Conservation (phyloP, 306 rosid species). For the Neltuma alba region DNA sequence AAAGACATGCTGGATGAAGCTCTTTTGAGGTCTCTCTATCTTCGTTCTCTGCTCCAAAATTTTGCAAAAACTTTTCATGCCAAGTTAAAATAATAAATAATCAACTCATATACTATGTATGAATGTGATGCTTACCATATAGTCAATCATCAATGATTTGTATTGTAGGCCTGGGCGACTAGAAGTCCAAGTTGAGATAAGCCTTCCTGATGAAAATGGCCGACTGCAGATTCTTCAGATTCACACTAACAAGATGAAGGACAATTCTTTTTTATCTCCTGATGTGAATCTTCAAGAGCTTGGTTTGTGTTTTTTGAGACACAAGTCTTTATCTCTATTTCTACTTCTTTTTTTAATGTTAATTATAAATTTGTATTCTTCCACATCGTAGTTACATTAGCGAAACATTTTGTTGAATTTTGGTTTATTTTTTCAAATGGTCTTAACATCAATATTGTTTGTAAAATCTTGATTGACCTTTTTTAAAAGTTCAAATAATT, state of each 20-base stretch:
- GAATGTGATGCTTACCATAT: slow-evolving; percentile 27
- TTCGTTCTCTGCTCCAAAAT: slow-evolving; percentile 25
- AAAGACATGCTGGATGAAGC: slow-evolving; percentile 99
- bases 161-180: slow-evolving; percentile 89
- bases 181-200: slow-evolving; percentile 98
- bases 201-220: slow-evolving; percentile 99
- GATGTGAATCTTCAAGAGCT: slow-evolving; percentile 93
- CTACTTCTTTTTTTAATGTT: slow-evolving; percentile 14
- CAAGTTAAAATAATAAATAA: slow-evolving; percentile 30
- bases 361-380: slow-evolving; percentile 5
- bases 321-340: slow-evolving; percentile 22
- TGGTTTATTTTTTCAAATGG: slow-evolving; percentile 16
- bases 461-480: not conserved
- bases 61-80: slow-evolving; percentile 19
- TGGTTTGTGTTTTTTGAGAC: slow-evolving; percentile 60
- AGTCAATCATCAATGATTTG: slow-evolving; percentile 26
- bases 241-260: slow-evolving; percentile 98
- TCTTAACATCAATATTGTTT: slow-evolving; percentile 10
- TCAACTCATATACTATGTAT: slow-evolving; percentile 34
- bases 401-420: slow-evolving; percentile 16
- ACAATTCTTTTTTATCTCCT: slow-evolving; percentile 92
- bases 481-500: slow-evolving; percentile 21
- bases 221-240: slow-evolving; percentile 96
- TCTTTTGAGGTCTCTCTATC: slow-evolving; percentile 69
- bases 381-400: slow-evolving; percentile 27